Conservation (phyloP, 164 flowering plant genomes). For the Vitis rupestris region DNA sequence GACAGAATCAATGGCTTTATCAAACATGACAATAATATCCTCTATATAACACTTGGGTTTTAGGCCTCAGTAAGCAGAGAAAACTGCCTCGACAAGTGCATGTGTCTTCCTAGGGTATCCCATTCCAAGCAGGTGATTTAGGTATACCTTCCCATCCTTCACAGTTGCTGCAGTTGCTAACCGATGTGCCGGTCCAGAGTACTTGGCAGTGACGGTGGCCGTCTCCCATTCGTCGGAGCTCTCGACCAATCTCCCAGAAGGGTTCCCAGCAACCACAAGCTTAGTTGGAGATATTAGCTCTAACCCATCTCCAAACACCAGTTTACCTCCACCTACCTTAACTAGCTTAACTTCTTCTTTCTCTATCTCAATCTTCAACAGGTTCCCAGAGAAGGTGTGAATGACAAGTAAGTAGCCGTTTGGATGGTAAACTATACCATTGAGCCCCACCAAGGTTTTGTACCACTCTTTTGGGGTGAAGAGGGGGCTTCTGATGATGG, state of each 20-base stretch:
- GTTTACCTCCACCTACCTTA: conserved; percentile 45
- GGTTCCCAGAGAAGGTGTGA: conserved; percentile 59
- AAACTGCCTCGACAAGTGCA: conserved; percentile 72
- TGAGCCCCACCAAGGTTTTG: conserved; percentile 56
- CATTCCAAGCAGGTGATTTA: conserved; percentile 68
- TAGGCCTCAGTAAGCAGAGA: conserved; percentile 12
- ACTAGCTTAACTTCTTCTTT: conserved; percentile 50
- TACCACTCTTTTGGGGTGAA: conserved; percentile 77
- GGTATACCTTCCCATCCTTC: conserved; percentile 78
- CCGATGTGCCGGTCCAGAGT: conserved; percentile 60
- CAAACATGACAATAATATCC: too few species aligned
- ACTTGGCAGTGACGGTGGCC: conserved; percentile 50
- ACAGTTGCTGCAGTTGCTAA: conserved; percentile 69
- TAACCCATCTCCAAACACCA: conserved; percentile 75
- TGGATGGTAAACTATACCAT: conserved; percentile 89
- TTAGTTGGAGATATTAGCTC: conserved; percentile 67
- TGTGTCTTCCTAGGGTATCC: conserved; percentile 76
- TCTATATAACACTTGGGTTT: too few species aligned
- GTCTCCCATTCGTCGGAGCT: conserved; percentile 83
- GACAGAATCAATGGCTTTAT: too few species aligned
- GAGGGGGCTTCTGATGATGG: conserved; percentile 53
- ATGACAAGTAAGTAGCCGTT: conserved; percentile 76
- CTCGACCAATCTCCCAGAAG: conserved; percentile 72
- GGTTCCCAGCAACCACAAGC: conserved; percentile 75
- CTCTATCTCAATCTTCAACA: conserved; percentile 50